Base-by-base conservation (phyloP, 1,139 yeast species). In the Yamadazyma oceani region DNA sequence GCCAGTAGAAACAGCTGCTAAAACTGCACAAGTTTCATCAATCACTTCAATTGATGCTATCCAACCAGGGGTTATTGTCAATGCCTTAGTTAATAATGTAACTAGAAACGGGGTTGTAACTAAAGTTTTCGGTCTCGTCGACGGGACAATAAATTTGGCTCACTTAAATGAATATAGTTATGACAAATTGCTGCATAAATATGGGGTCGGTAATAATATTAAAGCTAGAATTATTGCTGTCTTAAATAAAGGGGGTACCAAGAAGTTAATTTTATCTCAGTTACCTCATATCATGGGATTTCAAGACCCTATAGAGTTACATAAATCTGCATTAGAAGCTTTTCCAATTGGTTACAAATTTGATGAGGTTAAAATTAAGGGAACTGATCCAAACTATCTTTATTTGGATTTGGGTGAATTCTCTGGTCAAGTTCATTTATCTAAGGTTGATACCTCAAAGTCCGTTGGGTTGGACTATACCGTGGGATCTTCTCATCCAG, bases 31-130 rank as follows among this genome's bases (percentile, higher is more conserved):
- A 47, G 63, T 83, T 7, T 53, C 79, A 11, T 63, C 83, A 4
- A 79, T 86, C 25, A 69, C 86, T 1, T 78, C 92, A 4, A 66
- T 87, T 17, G 95, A 86, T 49, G 78, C 96, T 3, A 73, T 90
- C 26, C 75, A 85, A 31, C 95, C 98, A 2, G 98, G 98, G 51
- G 75, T 81, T 45, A 55, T 83, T 14, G 88, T 90, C 4, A 88
- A 86, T 45, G 86, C 90, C 5, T 64, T 83, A 27, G 76, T 90
- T 25, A 70, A 83, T 21, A 80, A 79, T 13, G 74, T 82, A 7
- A 60, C 74, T 24, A 58, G 66, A n/a, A 63, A 75, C 28, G 97
- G 97, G 45, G 58, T 81, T n/a, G 60, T 68, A 12, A 67, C 78
- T 39, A 84, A 80, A 53, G 80, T 81, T 0, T 82, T 81, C 50